Evolutionary conservation across 768 basidiomycete genomes (phyloP), one percentile per base, ranked within the genome.

Genomic region (Amylocystis lapponica): DNA sequence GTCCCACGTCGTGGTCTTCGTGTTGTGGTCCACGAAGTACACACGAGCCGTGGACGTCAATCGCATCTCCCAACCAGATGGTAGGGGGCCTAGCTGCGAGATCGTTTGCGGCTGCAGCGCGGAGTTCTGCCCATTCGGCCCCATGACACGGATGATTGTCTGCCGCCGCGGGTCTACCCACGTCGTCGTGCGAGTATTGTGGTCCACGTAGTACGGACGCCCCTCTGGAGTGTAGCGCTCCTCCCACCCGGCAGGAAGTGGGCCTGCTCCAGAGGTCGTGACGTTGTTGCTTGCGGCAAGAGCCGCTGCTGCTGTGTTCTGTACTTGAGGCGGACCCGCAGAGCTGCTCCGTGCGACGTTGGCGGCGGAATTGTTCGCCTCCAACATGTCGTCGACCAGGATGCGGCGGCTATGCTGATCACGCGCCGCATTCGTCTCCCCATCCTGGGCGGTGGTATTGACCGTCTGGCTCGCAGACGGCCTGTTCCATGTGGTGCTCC

Each of bases 1-100:
- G 63, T 99, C 96, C 96, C 96, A 99, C 1, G 96, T 99, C 23
- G 96, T 99, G 25, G 96, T 99, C 79, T 98, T 97, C 43, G 96
- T 98, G 68, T 98, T 98, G 71, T 99, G 96, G 64, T 99, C 96
- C 41, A 99, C 96, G 60, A 99, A 99, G 72, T 99, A 99, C 6
- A 99, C 96, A 36, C 96, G 84, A 2, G 96, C 95, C 1, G 96
- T 98, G 3, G 89, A 85, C 5, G 96, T 99, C 40, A 99, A 85
- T 35, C 96, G 90, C 96, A 99, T 99, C 66, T 99, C 96, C 96
- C 96, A 99, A 43, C 96, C 96, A 31, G 89, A 93, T 4, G 96
- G 96, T 17, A 99, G 66, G 22, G 96, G 96, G 3, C 96, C 96
- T 19, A 99, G 84, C 60, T 97, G 95, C 10, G 90, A 89, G 44